phyloP scores from a whole-genome alignment of 805 yeast genomes.

The Lachancea nothofagi region DNA sequence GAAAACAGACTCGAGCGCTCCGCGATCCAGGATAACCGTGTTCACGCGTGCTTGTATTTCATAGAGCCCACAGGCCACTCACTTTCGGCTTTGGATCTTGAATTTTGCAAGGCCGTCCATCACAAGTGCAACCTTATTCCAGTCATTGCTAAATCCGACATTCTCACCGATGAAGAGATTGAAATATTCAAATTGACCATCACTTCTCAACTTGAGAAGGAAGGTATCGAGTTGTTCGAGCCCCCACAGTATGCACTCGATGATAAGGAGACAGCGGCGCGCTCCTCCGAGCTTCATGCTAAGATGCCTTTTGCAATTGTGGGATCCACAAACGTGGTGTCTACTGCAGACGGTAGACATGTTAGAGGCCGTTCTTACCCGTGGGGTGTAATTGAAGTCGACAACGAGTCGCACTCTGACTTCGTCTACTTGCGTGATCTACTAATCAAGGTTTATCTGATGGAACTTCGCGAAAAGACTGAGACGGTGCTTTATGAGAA shows the following conservation, averaged over 20 bases:
- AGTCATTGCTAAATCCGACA: slow-evolving; percentile 90
- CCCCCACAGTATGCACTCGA: slow-evolving; percentile 77
- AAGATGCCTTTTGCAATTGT: slow-evolving; percentile 90
- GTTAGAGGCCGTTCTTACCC: slow-evolving; percentile 94
- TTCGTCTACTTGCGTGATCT: slow-evolving; percentile 84
- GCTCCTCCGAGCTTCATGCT: slow-evolving; percentile 59
- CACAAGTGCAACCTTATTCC: slow-evolving; percentile 92
- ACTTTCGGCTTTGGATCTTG: slow-evolving; percentile 81
- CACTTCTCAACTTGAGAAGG: slow-evolving; percentile 66
- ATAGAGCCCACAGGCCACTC: slow-evolving; percentile 97
- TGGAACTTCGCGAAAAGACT: slow-evolving; percentile 88
- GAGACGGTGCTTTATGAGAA: slow-evolving; percentile 71
- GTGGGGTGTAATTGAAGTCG: slow-evolving; percentile 96
- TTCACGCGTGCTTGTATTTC: slow-evolving; percentile 90
- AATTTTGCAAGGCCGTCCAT: slow-evolving; percentile 81
- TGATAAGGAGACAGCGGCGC: slow-evolving; percentile 73
- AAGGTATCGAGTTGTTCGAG: slow-evolving; percentile 67
- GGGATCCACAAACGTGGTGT: slow-evolving; percentile 75
- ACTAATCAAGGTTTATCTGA: slow-evolving; percentile 83
- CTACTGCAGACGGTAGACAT: slow-evolving; percentile 62
- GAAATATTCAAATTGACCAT: slow-evolving; percentile 69
- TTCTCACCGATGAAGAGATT: slow-evolving; percentile 83
- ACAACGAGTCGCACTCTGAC: slow-evolving; percentile 89
- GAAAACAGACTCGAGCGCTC: slow-evolving; percentile 81
- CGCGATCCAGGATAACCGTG: slow-evolving; percentile 67